Evolutionary conservation across 495 filamentous ascomycete species (phyloP).

Genomic region (Rusavskia elegans): DNA sequence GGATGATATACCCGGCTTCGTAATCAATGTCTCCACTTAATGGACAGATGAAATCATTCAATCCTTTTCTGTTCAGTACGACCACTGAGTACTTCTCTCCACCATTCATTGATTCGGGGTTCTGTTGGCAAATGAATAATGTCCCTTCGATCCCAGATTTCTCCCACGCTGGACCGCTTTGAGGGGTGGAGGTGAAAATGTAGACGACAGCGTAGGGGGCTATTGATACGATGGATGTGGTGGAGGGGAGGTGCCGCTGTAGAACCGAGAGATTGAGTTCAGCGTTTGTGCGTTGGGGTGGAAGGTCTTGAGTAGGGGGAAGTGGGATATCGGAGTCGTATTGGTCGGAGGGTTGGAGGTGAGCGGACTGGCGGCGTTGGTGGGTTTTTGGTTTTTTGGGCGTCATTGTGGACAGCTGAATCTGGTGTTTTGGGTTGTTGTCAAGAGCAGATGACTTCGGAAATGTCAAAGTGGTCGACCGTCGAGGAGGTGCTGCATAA

Average conservation of each 20-base stretch:
- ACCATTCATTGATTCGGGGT: conserved; percentile 20
- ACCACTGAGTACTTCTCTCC: conserved; percentile 41
- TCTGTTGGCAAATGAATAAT: conserved; percentile 60
- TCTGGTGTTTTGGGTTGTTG: too few relatives aligned
- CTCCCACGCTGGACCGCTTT: conserved; percentile 47
- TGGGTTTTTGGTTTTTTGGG: conserved; percentile 8
- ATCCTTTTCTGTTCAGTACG: conserved; percentile 42
- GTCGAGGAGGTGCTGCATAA: too few relatives aligned
- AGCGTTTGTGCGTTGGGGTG: conserved; percentile 41
- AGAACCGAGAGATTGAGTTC: conserved; percentile 73
- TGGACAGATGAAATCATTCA: conserved; percentile 41
- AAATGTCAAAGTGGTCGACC: too few relatives aligned
- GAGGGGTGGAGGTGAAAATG: conserved; percentile 37
- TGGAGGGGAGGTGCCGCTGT: conserved; percentile 52
- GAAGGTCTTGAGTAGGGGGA: neutral
- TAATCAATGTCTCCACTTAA: conserved; percentile 20
- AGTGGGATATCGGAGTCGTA: neutral
- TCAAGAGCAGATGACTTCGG: too few relatives aligned
- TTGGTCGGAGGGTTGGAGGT: conserved; percentile 9
- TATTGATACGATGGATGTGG: conserved; percentile 52
- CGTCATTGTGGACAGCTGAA: conserved; percentile 1
- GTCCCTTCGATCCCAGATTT: conserved; percentile 64
- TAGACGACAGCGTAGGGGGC: conserved; percentile 72
- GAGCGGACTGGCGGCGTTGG: conserved; percentile 17
- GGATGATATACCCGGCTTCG: conserved; percentile 44